Conservation (phyloP, 1,139 yeast species). For the Saccharomyces hybrid region DNA sequence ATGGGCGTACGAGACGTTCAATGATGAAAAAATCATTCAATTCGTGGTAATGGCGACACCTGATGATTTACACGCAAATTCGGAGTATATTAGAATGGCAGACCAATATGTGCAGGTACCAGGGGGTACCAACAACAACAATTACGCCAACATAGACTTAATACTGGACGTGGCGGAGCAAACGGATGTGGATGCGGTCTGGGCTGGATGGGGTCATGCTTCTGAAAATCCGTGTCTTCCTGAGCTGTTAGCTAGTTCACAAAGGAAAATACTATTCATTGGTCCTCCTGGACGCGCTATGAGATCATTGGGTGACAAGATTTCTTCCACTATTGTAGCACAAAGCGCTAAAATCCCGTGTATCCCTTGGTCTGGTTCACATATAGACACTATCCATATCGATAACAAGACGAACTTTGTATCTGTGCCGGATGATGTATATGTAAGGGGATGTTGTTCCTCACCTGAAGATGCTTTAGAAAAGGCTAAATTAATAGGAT, state of each 20-base stretch:
- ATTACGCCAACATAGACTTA: constrained; percentile 94
- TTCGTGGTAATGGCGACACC: constrained; percentile 99
- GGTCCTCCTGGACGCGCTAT: constrained; percentile 99
- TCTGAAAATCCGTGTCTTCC: constrained; percentile 94
- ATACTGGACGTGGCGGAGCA: constrained; percentile 96
- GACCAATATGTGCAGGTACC: constrained; percentile 98
- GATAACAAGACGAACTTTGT: constrained; percentile 70
- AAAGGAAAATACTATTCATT: constrained; percentile 80
- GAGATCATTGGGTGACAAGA: constrained; percentile 98
- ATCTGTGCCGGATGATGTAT: constrained; percentile 75
- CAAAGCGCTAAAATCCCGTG: constrained; percentile 98
- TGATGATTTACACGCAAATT: constrained; percentile 92
- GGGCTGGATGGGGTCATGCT: constrained; percentile 99
- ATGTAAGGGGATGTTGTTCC: constrained; percentile 79
- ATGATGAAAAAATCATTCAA: constrained; percentile 86
- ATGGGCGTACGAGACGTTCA: constrained; percentile 98
- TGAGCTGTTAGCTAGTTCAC: constrained; percentile 77
- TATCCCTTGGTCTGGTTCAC: constrained; percentile 99
- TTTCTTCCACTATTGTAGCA: constrained; percentile 94
- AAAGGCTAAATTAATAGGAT: constrained; percentile 81
- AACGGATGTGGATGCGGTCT: constrained; percentile 92
- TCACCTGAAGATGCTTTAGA: constrained; percentile 82
- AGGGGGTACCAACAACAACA: constrained; percentile 97
- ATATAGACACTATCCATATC: constrained; percentile 71
- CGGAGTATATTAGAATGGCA: constrained; percentile 98